Base-by-base conservation (phyloP, 1,284 basidiomycete genomes). In the Ganoderma boninense region DNA sequence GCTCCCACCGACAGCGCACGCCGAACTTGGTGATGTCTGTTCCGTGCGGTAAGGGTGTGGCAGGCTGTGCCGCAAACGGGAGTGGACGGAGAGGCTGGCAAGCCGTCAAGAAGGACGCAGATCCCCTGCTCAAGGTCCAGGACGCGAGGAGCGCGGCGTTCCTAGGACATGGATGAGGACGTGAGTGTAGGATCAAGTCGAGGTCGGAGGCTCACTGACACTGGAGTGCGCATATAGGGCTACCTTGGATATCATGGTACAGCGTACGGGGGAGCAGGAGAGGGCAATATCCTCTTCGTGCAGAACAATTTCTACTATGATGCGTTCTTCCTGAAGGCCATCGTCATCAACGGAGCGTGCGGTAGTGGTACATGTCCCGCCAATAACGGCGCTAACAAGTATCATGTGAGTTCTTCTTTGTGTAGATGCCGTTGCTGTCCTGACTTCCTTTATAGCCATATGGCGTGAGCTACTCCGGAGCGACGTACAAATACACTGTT, bases 221-320 rank as follows among this genome's bases (percentile, higher is more conserved):
- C n/a, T n/a, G n/a, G n/a, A n/a, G n/a, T n/a, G n/a, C n/a, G n/a
- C n/a, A n/a, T n/a, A n/a, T n/a, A n/a, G n/a, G n/a, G n/a, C n/a
- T n/a, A n/a, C 96, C 1, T 85, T 99, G 29, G 98, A 99, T 80
- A 89, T 99, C 52, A 84, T 98, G 80, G 87, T 99, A 0, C 97
- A 98, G 78, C 86, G 97, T 49, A 91, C 91, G 0, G 95, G 95
- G 0, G 82, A 85, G 14, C 89, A 91, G 68, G 86, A 2, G 80
- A 84, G 65, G 91, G 92, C 4, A 89, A 87, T 43, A 84, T 97
- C 18, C 82, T 91, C 1, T 98, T 99, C 76, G 85, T 99, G 54
- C 96, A 98, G 82, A 99, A 99, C 81, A 99, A 99, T 82, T 96
- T 97, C 78, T 99, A 98, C 79, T 97, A 97, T 79, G 98, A 99